phyloP scores from a whole-genome alignment of 257 asterid genomes.

The Solanum tarapatanum region DNA sequence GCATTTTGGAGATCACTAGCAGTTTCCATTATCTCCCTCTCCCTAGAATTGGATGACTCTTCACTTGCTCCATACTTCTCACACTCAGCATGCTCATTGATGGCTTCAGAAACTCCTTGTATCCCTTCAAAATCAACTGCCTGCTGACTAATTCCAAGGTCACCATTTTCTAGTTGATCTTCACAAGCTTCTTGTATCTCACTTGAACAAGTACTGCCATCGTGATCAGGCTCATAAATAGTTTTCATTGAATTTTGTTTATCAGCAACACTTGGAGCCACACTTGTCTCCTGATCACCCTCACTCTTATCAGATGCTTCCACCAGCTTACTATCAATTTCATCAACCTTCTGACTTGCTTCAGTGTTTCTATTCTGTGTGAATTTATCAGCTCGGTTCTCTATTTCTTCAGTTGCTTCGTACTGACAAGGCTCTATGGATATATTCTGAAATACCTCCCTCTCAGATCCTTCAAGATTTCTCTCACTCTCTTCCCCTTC shows the following conservation, averaged over 20 bases:
- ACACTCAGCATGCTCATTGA: conserved; percentile 18
- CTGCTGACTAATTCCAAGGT: conserved; percentile 17
- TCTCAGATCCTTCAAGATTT: not conserved
- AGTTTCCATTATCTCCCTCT: conserved; percentile 13
- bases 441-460: not conserved
- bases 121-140: conserved; percentile 7
- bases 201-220: conserved; percentile 6
- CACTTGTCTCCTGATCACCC: conserved; percentile 16
- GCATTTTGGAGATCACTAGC: conserved; percentile 26
- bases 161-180: conserved; percentile 12
- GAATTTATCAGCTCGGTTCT: conserved; percentile 13
- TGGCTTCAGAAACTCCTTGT: conserved; percentile 9
- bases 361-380: conserved; percentile 17
- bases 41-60: conserved; percentile 11
- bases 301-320: conserved; percentile 12
- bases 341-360: conserved; percentile 14
- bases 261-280: conserved; percentile 20
- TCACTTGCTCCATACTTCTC: conserved; percentile 15
- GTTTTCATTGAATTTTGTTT: conserved; percentile 18
- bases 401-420: conserved; percentile 15
- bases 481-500: conserved; percentile 2
- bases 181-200: conserved; percentile 26
- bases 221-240: conserved; percentile 17
- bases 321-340: conserved; percentile 3
- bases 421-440: not conserved